Conservation (phyloP, 192 early-diverging fungal species). For the Linnemannia elongata region DNA sequence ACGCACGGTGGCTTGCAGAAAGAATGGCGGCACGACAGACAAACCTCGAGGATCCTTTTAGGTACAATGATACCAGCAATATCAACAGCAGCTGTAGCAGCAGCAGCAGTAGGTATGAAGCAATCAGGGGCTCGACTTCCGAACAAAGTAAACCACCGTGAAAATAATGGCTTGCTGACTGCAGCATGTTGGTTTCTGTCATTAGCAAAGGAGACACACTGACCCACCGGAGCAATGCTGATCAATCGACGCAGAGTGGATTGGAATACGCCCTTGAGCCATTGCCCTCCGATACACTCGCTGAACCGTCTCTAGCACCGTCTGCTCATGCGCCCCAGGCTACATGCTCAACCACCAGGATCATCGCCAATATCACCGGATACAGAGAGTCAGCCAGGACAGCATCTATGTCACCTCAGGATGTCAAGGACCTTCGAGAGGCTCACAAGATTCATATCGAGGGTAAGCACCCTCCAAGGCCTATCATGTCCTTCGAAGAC, state of each 20-base stretch:
- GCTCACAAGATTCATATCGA: conserved; percentile 52
- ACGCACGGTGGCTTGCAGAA: neutral
- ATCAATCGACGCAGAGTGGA: neutral
- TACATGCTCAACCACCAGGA: conserved; percentile 8
- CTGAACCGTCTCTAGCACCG: neutral
- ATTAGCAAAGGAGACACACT: conserved; percentile 1
- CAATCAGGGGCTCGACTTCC: no score
- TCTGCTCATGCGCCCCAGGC: neutral
- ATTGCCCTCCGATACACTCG: neutral
- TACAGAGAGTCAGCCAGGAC: conserved; percentile 47
- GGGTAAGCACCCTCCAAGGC: conserved; percentile 59
- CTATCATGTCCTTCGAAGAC: conserved; percentile 60
- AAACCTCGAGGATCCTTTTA: neutral
- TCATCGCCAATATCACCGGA: conserved; percentile 54
- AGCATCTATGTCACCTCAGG: conserved; percentile 10
- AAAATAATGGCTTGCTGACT: neutral
- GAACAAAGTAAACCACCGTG: neutral
- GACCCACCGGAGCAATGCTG: neutral
- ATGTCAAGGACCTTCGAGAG: conserved; percentile 4
- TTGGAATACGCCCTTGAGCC: neutral
- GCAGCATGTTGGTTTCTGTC: neutral
- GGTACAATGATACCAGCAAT: neutral
- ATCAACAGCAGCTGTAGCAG: neutral
- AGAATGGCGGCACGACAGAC: neutral
- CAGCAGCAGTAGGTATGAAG: neutral